Evolutionary conservation across 306 rosid genomes (phyloP).

Genomic region (Prunus padus): DNA sequence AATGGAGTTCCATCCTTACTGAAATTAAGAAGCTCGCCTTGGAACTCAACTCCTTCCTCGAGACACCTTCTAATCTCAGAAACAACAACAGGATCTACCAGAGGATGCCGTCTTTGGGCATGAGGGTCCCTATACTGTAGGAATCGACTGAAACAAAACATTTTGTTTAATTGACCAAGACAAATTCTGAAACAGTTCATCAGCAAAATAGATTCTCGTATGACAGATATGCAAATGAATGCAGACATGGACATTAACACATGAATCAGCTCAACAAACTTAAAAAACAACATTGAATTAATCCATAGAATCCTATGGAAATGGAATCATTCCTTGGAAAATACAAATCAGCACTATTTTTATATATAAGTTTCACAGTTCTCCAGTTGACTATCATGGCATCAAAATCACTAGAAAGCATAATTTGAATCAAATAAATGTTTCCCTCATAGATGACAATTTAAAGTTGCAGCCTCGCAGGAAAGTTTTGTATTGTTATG

Average conservation of each 20-base stretch:
- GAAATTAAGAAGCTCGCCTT: slow-evolving; percentile 92
- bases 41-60: slow-evolving; percentile 81
- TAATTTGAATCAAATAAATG: not conserved
- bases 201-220: not conserved
- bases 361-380: not conserved
- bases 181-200: not conserved
- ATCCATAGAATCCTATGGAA: not conserved
- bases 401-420: not conserved
- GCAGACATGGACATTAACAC: not conserved
- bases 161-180: not conserved
- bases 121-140: slow-evolving; percentile 87
- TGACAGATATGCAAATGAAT: not conserved
- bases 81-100: slow-evolving; percentile 96
- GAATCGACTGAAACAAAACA: slow-evolving; percentile 74
- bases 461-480: not conserved
- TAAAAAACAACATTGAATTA: not conserved
- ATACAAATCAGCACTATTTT: not conserved
- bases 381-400: not conserved
- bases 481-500: not conserved
- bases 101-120: slow-evolving; percentile 93
- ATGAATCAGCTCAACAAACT: not conserved
- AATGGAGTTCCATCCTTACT: slow-evolving; percentile 90
- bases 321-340: not conserved
- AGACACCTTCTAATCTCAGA: slow-evolving; percentile 94
- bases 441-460: not conserved